Evolutionary conservation across 345 rosid genomes (phyloP), one percentile per base, ranked within the genome.

Genomic region (Dovyalis caffra): DNA sequence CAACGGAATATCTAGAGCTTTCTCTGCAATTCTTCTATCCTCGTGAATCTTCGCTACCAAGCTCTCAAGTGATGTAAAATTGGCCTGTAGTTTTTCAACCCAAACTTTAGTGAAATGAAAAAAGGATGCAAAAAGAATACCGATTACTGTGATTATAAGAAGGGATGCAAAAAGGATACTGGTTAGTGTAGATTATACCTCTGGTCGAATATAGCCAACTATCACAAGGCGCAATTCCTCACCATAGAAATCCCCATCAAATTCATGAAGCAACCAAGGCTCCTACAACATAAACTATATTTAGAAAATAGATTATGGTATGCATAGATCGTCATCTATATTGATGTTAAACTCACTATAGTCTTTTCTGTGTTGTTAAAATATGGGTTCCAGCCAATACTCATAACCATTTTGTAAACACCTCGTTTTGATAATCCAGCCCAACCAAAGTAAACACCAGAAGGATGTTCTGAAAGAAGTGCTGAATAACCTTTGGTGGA

Each of bases 361-460:
- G 95, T 90, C 85, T 95, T 95, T 75, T 93, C 93, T 3, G 85
- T 72, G 81, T 93, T 95, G 89, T 91, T 78, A 76, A 95, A 95
- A 85, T 85, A 89, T 21, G 98, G 99, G 58, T 93, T 95, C 98
- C 93, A 91, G 58, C 98, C 98, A 32, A 95, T 89, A 75, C 98
- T 95, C 93, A 90, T 91, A 72, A 85, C 97, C 98, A 89, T 93
- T 82, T 95, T 95, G 79, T 83, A 93, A 69, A 91, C 79, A 16
- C 93, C 98, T 78, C 86, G 83, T 1, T 81, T 78, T 20, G 92
- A 62, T 45, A 95, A 81, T 40, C 91, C 90, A 45, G 97, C 97
- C 97, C 97, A 95, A 68, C 99, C 99, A 79, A 93, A 91, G 79
- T 90, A 93, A 25, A 95, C 95, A n/a, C 98, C 99, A 0, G 95